Conservation (phyloP, 2,329 filamentous ascomycete genomes). For the Pyrenophora tritici-repentis region DNA sequence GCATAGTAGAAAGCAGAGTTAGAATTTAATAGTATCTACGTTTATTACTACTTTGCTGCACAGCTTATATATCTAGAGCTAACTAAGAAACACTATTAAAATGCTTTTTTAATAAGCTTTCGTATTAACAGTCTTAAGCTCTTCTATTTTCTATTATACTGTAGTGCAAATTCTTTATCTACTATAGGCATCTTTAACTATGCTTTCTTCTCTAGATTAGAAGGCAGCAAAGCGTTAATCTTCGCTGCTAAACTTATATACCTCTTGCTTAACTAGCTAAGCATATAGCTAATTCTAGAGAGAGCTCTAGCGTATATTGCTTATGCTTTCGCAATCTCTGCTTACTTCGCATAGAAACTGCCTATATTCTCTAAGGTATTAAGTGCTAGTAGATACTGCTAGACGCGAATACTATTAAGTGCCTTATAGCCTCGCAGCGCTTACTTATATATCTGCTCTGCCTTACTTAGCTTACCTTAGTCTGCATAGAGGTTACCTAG, state of each 20-base stretch:
- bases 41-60: neutral
- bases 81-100: neutral
- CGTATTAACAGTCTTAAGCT: neutral
- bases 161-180: neutral
- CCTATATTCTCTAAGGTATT: constrained; percentile 11
- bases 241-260: neutral
- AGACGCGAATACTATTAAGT: neutral
- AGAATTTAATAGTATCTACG: neutral
- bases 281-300: neutral
- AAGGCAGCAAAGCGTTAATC: neutral
- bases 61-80: neutral
- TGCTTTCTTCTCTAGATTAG: too few relatives aligned
- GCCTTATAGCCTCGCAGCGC: too few relatives aligned
- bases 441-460: too few relatives aligned
- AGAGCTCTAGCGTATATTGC: constrained; percentile 12
- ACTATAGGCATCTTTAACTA: neutral
- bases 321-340: constrained; percentile 7
- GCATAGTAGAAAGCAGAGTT: neutral
- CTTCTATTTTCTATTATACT: neutral
- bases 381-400: constrained; percentile 8
- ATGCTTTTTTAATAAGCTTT: neutral
- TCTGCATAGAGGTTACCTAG: constrained; percentile 8
- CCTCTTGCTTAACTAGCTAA: neutral
- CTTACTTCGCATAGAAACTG: constrained; percentile 10
- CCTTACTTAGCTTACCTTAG: too few relatives aligned